These are phyloP conservation scores for Orobanche coerulescens DNA, from an alignment of 257 asterid species.

Conservation along the genomic window DNA sequence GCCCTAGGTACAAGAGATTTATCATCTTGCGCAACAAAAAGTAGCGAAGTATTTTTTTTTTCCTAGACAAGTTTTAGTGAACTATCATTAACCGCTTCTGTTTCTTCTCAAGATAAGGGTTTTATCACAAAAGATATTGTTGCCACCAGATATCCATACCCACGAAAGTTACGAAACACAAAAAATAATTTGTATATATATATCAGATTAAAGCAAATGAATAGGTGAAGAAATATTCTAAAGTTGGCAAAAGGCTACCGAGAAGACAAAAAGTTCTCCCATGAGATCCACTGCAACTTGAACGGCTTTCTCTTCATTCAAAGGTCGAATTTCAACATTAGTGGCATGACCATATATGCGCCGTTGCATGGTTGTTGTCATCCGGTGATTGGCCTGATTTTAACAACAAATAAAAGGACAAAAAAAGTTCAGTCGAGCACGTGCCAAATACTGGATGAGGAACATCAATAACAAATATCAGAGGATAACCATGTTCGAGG, in stretches of 20 bases:
- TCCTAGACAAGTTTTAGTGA: neutral
- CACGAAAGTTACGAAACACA: neutral
- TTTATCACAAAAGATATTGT: neutral
- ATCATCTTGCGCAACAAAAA: neutral
- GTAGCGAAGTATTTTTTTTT: neutral
- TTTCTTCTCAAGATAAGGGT: neutral
- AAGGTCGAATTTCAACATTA: slow-evolving; percentile 85
- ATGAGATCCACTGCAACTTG: slow-evolving; percentile 90
- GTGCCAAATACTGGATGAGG: neutral
- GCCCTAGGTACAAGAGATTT: too few relatives aligned
- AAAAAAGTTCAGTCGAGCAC: slow-evolving; percentile 9
- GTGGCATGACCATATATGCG: slow-evolving; percentile 89
- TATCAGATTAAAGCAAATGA: neutral
- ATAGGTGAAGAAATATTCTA: slow-evolving; percentile 9
- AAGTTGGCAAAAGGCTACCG: slow-evolving; percentile 40
- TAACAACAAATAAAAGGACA: slow-evolving; percentile 19
- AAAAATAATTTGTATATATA: neutral
- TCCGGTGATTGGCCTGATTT: slow-evolving; percentile 73
- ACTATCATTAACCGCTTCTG: neutral
- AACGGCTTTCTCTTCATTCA: slow-evolving; percentile 94
- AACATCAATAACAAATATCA: neutral
- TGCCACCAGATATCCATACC: slow-evolving; percentile 2
- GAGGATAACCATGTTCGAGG: neutral
- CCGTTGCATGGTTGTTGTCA: slow-evolving; percentile 90
- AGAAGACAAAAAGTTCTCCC: slow-evolving; percentile 78